phyloP scores from a whole-genome alignment of 805 yeast species.

The Candida germanica region DNA sequence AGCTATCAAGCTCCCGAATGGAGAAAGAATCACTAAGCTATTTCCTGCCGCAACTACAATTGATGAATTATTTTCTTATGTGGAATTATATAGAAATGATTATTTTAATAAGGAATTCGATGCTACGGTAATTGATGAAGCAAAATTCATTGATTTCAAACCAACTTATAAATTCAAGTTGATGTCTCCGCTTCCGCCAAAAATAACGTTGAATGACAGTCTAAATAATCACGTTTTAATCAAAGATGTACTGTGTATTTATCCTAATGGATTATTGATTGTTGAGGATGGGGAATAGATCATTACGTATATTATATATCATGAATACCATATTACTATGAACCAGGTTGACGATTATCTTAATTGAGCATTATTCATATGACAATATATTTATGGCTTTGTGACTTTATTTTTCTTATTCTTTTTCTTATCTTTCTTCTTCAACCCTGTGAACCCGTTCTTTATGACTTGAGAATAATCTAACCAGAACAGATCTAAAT shows the following conservation, averaged over 20 bases:
- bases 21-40: constrained; percentile 47
- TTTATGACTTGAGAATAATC: constrained; percentile 70
- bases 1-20: constrained; percentile 65
- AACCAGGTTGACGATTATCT: too few species aligned
- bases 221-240: constrained; percentile 38
- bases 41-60: constrained; percentile 30
- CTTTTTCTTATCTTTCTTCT: constrained; percentile 79
- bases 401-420: constrained; percentile 44
- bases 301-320: too few species aligned
- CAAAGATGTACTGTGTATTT: constrained; percentile 56
- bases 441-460: constrained; percentile 68
- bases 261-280: constrained; percentile 51
- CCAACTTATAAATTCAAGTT: constrained; percentile 30
- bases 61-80: constrained; percentile 32
- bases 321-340: too few species aligned
- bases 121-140: constrained; percentile 21
- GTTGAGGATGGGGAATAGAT: constrained; percentile 50
- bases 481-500: constrained; percentile 72
- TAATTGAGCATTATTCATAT: too few species aligned
- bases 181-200: constrained; percentile 39
- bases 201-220: constrained; percentile 25
- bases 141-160: constrained; percentile 21
- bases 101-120: constrained; percentile 30
- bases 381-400: neutral
- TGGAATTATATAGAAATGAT: constrained; percentile 36